Evolutionary conservation across 805 yeast genomes (phyloP).

Genomic region (Saturnispora halmiae): DNA sequence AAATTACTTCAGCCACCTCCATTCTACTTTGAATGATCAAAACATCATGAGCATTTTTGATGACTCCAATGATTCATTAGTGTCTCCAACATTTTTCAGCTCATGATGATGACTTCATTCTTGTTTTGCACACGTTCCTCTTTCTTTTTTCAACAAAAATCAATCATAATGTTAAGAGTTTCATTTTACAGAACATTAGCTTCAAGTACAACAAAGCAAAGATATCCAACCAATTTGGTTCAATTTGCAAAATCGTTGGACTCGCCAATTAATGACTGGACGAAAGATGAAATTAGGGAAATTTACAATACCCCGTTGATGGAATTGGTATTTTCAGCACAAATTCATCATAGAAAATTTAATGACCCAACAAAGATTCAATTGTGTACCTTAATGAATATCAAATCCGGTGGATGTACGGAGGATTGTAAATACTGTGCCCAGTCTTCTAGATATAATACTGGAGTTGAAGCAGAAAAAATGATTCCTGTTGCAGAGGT

Average conservation of each 20-base stretch:
- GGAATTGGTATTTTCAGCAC: conserved; percentile 52
- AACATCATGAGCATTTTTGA: conserved; percentile 5
- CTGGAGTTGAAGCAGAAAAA: conserved; percentile 65
- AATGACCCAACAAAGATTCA: conserved; percentile 67
- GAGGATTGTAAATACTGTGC: conserved; percentile 81
- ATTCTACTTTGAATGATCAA: not conserved
- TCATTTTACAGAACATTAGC: conserved; percentile 7
- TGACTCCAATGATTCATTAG: conserved; percentile 10
- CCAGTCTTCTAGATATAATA: conserved; percentile 58
- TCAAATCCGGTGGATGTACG: conserved; percentile 74
- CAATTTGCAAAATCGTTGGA: conserved; percentile 5
- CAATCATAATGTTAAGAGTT: not conserved
- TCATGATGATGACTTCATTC: not conserved
- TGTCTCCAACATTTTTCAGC: not conserved
- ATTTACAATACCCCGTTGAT: conserved; percentile 60
- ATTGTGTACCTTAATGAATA: conserved; percentile 63
- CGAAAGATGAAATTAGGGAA: conserved; percentile 46
- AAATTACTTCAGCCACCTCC: too few species aligned
- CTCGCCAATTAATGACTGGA: conserved; percentile 40
- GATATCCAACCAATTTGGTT: not conserved
- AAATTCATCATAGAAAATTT: conserved; percentile 53
- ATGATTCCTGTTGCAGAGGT: conserved; percentile 56
- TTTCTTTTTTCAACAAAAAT: not conserved
- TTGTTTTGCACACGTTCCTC: not conserved
- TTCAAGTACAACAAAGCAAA: conserved; percentile 1